A percentile compares a stretch with the other conserved stretches of the same genome.
Conservation (phyloP, 129 eudicot genomes). For the Lactuca sativa region DNA sequence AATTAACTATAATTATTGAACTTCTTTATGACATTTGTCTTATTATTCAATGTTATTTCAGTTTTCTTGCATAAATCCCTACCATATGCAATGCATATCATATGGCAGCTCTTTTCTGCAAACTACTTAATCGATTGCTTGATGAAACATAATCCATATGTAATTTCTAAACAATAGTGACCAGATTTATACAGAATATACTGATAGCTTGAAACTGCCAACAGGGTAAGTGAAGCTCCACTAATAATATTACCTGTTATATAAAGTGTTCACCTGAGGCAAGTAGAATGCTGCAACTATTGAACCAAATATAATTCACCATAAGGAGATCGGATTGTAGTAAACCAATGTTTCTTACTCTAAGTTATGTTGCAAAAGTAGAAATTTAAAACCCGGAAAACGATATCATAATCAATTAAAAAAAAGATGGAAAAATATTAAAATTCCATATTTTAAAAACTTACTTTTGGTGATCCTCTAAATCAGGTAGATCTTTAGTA, state of each 20-base stretch:
- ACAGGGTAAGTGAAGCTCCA: too few species aligned
- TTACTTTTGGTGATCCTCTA: constrained; percentile 97
- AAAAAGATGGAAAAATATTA: neutral
- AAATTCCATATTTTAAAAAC: constrained; percentile 26
- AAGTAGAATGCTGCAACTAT: too few species aligned
- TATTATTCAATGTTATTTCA: neutral
- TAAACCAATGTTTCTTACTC: constrained; percentile 84
- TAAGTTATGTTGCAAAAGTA: constrained; percentile 93
- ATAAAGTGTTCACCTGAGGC: too few species aligned
- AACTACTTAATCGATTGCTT: too few species aligned
- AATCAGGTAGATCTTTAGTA: constrained; percentile 96
- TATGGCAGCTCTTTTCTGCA: neutral
- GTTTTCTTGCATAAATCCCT: neutral
- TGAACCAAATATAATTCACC: constrained; percentile 78
- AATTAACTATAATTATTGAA: neutral
- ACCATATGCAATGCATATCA: neutral
- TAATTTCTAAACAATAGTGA: neutral
- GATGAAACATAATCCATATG: too few species aligned
- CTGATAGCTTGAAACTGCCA: too few species aligned
- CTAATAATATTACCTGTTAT: too few species aligned
- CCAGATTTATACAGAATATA: too few species aligned
- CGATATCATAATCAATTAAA: neutral
- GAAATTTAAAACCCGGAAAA: constrained; percentile 77
- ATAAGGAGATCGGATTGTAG: constrained; percentile 87
- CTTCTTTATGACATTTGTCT: too few species aligned